Evolutionary conservation across 1,284 basidiomycete genomes (phyloP), one percentile per base, ranked within the genome.

Genomic region (Pterulicium gracile): DNA sequence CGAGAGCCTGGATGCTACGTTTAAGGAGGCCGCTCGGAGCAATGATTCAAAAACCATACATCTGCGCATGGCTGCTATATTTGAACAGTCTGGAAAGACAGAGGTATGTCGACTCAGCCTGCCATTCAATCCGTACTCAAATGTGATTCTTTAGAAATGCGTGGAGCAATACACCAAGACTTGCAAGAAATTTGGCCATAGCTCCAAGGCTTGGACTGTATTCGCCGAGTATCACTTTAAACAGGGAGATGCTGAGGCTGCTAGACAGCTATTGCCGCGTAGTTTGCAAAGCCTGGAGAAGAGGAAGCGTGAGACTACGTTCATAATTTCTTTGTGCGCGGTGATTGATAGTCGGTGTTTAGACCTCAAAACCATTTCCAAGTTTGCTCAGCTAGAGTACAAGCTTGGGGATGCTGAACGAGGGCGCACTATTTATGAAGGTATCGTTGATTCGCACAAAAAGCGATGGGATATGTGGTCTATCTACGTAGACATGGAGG

Each of bases 391-490:
- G 56, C 70, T 96, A 24, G 96, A 99, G 64, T 99, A 97, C 67
- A 93, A 88, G 62, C 68, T 88, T 23, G 96, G 94, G 12, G 94
- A 98, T 53, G 72, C 89, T 1, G 96, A 99, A 64, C 80, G 95
- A 43, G 96, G 93, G 17, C 86, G 88, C 59, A 98, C 95, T 0
- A 76, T 99, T 47, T 98, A 97, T 52, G 96, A 98, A 61, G 96
- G 95, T 27, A 88, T 99, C 47, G 73, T 98, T 22, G 91, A 95
- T 60, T 88, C 85, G 13, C 90, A 97, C 66, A 84, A 93, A 2
- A 97, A 94, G 62, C 80, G 92, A 43, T 83, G 93, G 69, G 95
- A 98, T 61, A 68, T 98, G 35, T 98, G 97, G 94, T 88, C 87
- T 48, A 73, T 98, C 47, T 99, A 98, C 64, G 83, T 98, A 60